phyloP scores from a whole-genome alignment of 495 filamentous ascomycete genomes.

The Talaromyces nanjingensis region DNA sequence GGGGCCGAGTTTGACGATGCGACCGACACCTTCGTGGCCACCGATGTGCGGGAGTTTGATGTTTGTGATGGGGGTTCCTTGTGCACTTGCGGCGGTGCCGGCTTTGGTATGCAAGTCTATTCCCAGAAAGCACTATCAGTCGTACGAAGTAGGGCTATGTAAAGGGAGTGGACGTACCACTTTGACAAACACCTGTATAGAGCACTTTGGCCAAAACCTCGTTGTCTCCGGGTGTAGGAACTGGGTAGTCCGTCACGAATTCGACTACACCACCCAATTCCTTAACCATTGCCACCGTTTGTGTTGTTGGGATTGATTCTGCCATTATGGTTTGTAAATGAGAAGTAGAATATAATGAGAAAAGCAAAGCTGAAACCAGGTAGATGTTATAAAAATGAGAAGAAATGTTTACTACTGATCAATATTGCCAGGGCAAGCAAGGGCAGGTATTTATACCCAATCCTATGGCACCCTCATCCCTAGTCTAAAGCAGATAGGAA shows the following conservation, averaged over 20 bases:
- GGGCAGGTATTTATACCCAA: neutral
- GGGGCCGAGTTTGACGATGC: conserved; percentile 34
- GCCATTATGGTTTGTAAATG: conserved; percentile 14
- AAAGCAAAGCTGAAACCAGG: neutral
- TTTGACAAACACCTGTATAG: conserved; percentile 44
- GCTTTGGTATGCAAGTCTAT: conserved; percentile 42
- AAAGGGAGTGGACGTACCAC: conserved; percentile 22
- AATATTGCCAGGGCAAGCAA: neutral
- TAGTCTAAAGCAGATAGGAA: neutral
- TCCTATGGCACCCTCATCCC: neutral
- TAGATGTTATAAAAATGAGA: neutral
- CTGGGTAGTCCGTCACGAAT: conserved; percentile 40
- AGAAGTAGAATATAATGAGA: neutral
- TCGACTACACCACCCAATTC: conserved; percentile 36
- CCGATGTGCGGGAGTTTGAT: conserved; percentile 43
- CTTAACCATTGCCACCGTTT: conserved; percentile 41
- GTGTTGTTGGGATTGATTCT: conserved; percentile 27
- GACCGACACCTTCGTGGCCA: conserved; percentile 43
- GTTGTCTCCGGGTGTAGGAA: conserved; percentile 32
- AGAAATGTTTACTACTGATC: neutral
- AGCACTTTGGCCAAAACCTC: conserved; percentile 45
- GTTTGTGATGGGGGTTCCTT: conserved; percentile 38
- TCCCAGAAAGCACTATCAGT: neutral
- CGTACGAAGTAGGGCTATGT: neutral
- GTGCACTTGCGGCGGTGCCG: conserved; percentile 34